A percentile compares a stretch with the other conserved stretches of the same genome.
Evolutionary conservation across 140 eudicot species (phyloP).

Genomic region (Senecio squalidus): DNA sequence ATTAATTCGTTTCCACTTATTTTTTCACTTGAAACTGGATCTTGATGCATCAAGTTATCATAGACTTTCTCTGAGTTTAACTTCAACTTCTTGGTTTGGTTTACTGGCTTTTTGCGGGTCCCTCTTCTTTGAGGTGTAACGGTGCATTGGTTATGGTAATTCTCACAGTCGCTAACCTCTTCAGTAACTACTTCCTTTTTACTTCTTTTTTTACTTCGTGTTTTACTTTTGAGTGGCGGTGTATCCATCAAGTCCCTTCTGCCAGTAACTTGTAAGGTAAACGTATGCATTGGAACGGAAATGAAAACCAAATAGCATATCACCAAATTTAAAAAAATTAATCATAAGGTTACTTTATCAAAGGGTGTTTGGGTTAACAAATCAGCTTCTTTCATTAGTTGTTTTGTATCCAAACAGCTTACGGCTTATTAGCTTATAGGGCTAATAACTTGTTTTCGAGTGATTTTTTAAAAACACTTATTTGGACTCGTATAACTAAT

Average conservation of each 20-base stretch:
- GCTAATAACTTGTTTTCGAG: too few species aligned
- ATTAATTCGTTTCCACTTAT: background rate
- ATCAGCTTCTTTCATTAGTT: too few species aligned
- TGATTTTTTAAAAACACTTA: too few species aligned
- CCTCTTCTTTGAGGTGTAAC: conserved; percentile 4
- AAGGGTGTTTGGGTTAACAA: too few species aligned
- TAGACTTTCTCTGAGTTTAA: conserved; percentile 13
- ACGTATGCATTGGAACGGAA: background rate
- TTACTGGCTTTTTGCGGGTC: background rate
- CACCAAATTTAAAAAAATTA: too few species aligned
- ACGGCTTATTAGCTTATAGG: too few species aligned
- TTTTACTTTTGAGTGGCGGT: conserved; percentile 8
- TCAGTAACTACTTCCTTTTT: background rate
- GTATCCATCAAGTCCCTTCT: conserved; percentile 14
- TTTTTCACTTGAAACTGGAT: too few species aligned
- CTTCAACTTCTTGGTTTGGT: conserved; percentile 11
- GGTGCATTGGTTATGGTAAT: background rate
- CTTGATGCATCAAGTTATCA: too few species aligned
- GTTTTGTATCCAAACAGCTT: too few species aligned
- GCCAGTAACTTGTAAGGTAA: conserved; percentile 10
- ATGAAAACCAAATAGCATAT: background rate
- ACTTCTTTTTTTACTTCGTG: background rate
- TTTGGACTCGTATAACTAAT: too few species aligned
- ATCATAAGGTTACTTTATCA: too few species aligned
- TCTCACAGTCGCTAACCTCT: conserved; percentile 4